These are phyloP conservation scores for Pseudocercospora macadamiae DNA, from an alignment of 2,329 filamentous ascomycete genomes.

Conservation along the genomic window DNA sequence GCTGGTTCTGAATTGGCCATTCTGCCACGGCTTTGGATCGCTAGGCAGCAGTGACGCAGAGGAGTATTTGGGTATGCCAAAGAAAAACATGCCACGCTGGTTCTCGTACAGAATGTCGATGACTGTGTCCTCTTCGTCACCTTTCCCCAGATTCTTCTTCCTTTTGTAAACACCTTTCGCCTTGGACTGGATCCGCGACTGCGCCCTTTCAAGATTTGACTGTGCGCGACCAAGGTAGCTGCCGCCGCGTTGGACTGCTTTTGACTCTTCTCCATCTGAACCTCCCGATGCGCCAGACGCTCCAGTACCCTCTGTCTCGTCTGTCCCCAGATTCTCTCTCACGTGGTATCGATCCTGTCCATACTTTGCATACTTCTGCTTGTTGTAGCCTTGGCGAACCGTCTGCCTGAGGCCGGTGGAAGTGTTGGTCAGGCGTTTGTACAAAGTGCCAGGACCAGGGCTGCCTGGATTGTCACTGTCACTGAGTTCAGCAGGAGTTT, in stretches of 20 bases:
- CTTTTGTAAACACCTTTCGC: slow-evolving; percentile 37
- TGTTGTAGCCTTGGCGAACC: slow-evolving; percentile 34
- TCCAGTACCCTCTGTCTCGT: neutral
- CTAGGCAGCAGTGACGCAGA: slow-evolving; percentile 80
- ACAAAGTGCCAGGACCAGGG: slow-evolving; percentile 21
- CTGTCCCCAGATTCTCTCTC: slow-evolving; percentile 17
- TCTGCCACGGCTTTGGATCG: slow-evolving; percentile 88
- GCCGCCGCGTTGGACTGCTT: slow-evolving; percentile 24
- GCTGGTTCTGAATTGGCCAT: slow-evolving; percentile 56
- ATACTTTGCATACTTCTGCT: slow-evolving; percentile 41
- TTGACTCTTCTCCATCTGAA: slow-evolving; percentile 7
- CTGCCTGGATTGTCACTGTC: slow-evolving; percentile 31
- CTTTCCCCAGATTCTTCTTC: slow-evolving; percentile 35
- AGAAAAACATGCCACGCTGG: slow-evolving; percentile 86
- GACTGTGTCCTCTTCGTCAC: slow-evolving; percentile 49
- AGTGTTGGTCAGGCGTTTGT: slow-evolving; percentile 34
- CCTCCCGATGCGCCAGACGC: neutral
- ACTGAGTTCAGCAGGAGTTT: slow-evolving; percentile 30
- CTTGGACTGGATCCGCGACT: slow-evolving; percentile 26
- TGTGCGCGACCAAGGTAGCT: slow-evolving; percentile 24
- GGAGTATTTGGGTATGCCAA: slow-evolving; percentile 88
- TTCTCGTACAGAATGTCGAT: slow-evolving; percentile 96
- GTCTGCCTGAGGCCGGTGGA: slow-evolving; percentile 32
- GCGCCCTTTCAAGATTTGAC: slow-evolving; percentile 30
- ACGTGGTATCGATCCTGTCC: slow-evolving; percentile 36